Evolutionary conservation across 1,139 yeast genomes (phyloP), one percentile per base, ranked within the genome.

Genomic region (Blastobotrys capitulatus): DNA sequence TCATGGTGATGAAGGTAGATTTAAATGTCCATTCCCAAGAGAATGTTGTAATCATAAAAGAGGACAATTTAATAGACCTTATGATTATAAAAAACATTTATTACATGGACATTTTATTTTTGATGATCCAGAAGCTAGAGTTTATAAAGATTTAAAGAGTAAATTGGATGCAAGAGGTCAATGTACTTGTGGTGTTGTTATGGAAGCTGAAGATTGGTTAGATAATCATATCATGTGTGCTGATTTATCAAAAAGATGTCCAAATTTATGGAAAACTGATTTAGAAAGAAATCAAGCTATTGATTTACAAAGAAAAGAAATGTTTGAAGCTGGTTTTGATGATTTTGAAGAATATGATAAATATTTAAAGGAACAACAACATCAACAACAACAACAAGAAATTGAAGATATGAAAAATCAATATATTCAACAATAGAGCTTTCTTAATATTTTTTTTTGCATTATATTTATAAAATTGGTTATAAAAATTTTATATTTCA

Each of bases 51-150:
- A 75, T 12, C 87, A 82, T 63, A 80, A 77, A 59, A 74, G 82
- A 43, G 83, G 83, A 20, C 76, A 71, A 55, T 82, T 82, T 66
- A 82, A 82, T 66, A 71, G 88, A 42, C 86, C 84, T 2, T 82
- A 82, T 60, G 88, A 82, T 62, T 81, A 72, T 66, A 82, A 82
- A 60, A 82, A 82, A 58, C 88, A 82, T 61, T 66, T 82, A 53
- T 67, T 82, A 39, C 83, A 82, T 60, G 72, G 78, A 46, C 88
- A 82, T 58, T 82, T 82, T 60, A 66, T 64, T 44, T 82, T 80
- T 61, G 74, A 78, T 52, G 72, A 74, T 7, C 67, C 70, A 35
- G 59, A 60, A 39, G 76, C 76, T 9, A 75, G 76, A 44, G 70
- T 72, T 41, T 66, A 74, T 53, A 78, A 78, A 53, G 80, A 78